These are phyloP conservation scores for Luzula sylvatica DNA, from an alignment of 176 grass and related monocot species.

Conservation along the genomic window DNA sequence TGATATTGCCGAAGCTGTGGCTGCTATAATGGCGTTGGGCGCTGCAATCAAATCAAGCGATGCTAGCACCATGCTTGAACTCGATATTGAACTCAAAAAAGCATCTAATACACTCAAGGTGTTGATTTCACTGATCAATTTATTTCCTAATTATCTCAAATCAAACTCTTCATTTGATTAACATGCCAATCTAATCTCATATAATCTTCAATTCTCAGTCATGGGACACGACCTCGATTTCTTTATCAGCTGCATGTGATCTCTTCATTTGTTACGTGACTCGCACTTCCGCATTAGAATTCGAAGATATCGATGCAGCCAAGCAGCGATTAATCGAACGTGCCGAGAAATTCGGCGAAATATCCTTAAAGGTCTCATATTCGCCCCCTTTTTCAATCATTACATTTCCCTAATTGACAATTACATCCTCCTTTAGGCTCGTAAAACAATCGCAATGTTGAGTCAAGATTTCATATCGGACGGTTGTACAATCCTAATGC, in stretches of 20 bases:
- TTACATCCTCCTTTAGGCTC: conserved; percentile 39
- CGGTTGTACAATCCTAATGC: conserved; percentile 76
- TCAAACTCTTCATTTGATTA: background rate
- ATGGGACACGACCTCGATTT: conserved; percentile 91
- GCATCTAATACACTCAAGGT: conserved; percentile 89
- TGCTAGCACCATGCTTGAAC: conserved; percentile 98
- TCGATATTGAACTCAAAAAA: conserved; percentile 98
- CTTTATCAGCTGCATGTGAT: conserved; percentile 83
- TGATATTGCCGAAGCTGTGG: conserved; percentile 79
- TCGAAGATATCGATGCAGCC: conserved; percentile 89
- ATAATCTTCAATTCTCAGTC: conserved; percentile 42
- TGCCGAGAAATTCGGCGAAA: conserved; percentile 98
- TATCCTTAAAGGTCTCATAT: conserved; percentile 78
- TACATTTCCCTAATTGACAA: background rate
- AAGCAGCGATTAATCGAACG: conserved; percentile 82
- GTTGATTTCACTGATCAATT: background rate
- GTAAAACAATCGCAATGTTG: conserved; percentile 96
- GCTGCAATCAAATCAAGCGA: conserved; percentile 77
- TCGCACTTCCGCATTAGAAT: conserved; percentile 83
- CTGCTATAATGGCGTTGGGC: conserved; percentile 89
- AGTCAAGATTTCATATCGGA: conserved; percentile 87
- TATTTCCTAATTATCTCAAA: background rate
- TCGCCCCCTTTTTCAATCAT: background rate
- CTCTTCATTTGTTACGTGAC: conserved; percentile 97
- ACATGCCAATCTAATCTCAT: background rate